These are phyloP conservation scores for Catharanthus roseus DNA, from an alignment of 257 asterid genomes.

Conservation along the genomic window DNA sequence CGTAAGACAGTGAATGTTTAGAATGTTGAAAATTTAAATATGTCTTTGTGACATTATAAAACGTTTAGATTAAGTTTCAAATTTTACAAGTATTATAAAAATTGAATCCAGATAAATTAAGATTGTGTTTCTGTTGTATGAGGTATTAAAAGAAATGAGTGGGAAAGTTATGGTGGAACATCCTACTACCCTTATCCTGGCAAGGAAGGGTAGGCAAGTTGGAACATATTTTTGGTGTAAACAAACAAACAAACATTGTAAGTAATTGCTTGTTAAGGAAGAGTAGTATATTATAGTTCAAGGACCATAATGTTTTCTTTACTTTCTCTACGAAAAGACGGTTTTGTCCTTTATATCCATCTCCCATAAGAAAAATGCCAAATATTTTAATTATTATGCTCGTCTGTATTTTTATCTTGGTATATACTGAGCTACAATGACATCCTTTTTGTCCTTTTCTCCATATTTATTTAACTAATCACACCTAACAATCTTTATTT, in stretches of 20 bases:
- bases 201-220: too few relatives aligned
- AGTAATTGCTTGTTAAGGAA: not conserved
- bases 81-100: too few relatives aligned
- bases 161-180: not conserved
- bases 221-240: too few relatives aligned
- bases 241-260: too few relatives aligned
- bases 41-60: too few relatives aligned
- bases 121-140: too few relatives aligned
- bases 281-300: not conserved
- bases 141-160: too few relatives aligned
- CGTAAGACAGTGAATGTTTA: too few relatives aligned
- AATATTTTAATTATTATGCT: not conserved
- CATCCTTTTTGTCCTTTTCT: not conserved
- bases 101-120: too few relatives aligned
- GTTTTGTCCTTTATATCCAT: not conserved
- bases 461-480: not conserved
- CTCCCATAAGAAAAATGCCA: not conserved
- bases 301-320: constrained; percentile 1
- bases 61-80: too few relatives aligned
- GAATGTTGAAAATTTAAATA: too few relatives aligned
- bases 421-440: not conserved
- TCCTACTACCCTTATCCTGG: not conserved
- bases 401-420: not conserved
- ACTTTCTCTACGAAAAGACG: not conserved
- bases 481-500: not conserved